A percentile compares a stretch with the other conserved stretches of the same genome.
These are phyloP conservation scores for Neurospora sp. DNA, from an alignment of 2,329 filamentous ascomycete species.

Conservation along the genomic window DNA sequence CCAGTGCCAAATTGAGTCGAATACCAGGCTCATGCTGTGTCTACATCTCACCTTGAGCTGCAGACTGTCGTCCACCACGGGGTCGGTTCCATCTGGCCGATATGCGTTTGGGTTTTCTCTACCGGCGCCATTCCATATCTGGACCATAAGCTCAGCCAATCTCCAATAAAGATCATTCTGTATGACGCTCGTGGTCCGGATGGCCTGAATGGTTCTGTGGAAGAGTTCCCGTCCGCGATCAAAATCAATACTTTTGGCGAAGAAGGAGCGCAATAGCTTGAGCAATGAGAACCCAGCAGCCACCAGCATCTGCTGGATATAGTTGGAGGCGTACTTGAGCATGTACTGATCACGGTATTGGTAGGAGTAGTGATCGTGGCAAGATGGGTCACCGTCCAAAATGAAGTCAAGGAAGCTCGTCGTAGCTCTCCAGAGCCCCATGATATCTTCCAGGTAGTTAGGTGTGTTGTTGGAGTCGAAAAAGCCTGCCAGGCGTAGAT, in stretches of 20 bases:
- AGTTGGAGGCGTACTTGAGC: conserved; percentile 60
- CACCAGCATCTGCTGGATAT: conserved; percentile 79
- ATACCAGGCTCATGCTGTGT: conserved; percentile 78
- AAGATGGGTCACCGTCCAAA: conserved; percentile 40
- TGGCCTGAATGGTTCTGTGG: conserved; percentile 58
- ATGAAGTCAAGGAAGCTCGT: conserved; percentile 60
- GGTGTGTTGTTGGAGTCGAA: conserved; percentile 67
- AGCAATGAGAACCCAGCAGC: conserved; percentile 68
- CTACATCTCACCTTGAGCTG: conserved; percentile 75
- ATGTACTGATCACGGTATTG: conserved; percentile 41
- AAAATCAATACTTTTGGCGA: conserved; percentile 61
- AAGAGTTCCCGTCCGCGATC: conserved; percentile 60
- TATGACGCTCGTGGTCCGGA: conserved; percentile 63
- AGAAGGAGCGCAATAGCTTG: conserved; percentile 70
- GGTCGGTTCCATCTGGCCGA: conserved; percentile 38
- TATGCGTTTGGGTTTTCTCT: conserved; percentile 38
- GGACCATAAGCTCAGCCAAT: conserved; percentile 74
- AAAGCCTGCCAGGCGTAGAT: conserved; percentile 70
- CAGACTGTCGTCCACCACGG: conserved; percentile 60
- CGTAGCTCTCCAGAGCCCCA: conserved; percentile 65
- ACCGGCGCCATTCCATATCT: conserved; percentile 70
- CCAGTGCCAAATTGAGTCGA: conserved; percentile 81
- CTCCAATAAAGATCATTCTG: conserved; percentile 73
- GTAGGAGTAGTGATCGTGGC: conserved; percentile 29
- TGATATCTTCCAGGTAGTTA: conserved; percentile 64